These are phyloP conservation scores for Ceratocystis diversiconidia DNA, from an alignment of 2,329 filamentous ascomycete genomes.

Conservation along the genomic window DNA sequence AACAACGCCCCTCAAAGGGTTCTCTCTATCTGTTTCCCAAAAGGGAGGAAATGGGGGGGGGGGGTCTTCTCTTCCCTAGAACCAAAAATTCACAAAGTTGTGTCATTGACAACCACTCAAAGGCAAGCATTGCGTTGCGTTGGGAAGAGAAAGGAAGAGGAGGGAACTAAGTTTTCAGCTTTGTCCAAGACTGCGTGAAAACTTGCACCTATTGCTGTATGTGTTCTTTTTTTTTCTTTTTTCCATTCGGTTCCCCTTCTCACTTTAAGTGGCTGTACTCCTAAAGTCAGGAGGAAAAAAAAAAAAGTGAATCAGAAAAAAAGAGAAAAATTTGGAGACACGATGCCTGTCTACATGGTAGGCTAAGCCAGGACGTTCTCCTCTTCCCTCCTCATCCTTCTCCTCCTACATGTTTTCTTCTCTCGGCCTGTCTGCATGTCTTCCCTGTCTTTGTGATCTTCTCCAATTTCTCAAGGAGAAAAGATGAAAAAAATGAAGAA, in stretches of 20 bases:
- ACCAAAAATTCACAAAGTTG: too few species aligned
- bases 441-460: neutral
- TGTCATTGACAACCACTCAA: too few species aligned
- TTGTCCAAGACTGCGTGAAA: too few species aligned
- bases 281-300: neutral
- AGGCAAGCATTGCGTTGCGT: neutral
- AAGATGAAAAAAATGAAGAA: neutral
- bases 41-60: neutral
- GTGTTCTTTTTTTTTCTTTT: too few species aligned
- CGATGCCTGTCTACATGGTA: neutral
- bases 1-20: neutral
- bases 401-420: neutral
- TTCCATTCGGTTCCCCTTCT: too few species aligned
- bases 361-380: neutral
- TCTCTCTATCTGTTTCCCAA: neutral
- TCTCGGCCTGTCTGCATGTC: neutral
- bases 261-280: too few species aligned
- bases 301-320: neutral
- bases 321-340: conserved; percentile 5
- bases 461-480: neutral
- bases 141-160: neutral
- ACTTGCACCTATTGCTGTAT: too few species aligned
- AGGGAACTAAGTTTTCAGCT: neutral
- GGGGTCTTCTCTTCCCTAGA: too few species aligned
- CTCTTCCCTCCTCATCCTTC: neutral